Conservation (phyloP, 306 rosid species). For the Cicer yamashitae region DNA sequence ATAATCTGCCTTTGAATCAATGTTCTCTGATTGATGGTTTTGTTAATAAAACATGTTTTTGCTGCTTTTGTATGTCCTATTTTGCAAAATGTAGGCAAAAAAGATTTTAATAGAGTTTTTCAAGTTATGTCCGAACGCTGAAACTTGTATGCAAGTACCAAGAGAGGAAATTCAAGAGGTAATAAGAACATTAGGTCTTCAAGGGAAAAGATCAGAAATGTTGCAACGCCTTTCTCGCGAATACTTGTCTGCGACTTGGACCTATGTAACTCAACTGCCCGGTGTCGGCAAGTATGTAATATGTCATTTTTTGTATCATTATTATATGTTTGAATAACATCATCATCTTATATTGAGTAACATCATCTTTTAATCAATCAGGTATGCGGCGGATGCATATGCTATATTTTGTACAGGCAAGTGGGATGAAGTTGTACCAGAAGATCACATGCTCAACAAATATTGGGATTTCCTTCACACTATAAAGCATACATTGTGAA, state of each 20-base stretch:
- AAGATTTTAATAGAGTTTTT: constrained; percentile 52
- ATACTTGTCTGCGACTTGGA: constrained; percentile 70
- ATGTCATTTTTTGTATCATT: too few relatives aligned
- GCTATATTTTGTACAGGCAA: constrained; percentile 12
- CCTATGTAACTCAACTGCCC: constrained; percentile 70
- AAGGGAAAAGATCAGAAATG: constrained; percentile 56
- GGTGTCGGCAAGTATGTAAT: constrained; percentile 77
- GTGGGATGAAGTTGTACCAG: neutral
- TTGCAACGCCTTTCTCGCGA: constrained; percentile 63
- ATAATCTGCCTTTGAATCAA: too few relatives aligned
- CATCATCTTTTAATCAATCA: neutral
- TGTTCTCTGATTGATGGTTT: too few relatives aligned
- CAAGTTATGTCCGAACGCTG: constrained; percentile 70
- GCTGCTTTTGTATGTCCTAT: neutral
- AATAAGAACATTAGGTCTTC: constrained; percentile 62
- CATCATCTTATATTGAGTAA: too few relatives aligned
- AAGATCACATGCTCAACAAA: neutral
- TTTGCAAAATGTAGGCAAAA: constrained; percentile 54
- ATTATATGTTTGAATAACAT: too few relatives aligned
- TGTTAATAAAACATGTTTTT: neutral
- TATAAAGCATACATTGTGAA: neutral
- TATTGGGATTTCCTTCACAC: constrained; percentile 10
- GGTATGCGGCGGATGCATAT: constrained; percentile 8
- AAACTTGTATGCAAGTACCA: constrained; percentile 57
- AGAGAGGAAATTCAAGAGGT: constrained; percentile 50